Evolutionary conservation across 1,139 yeast species (phyloP).

Genomic region (Suhomyces chickasaworum): DNA sequence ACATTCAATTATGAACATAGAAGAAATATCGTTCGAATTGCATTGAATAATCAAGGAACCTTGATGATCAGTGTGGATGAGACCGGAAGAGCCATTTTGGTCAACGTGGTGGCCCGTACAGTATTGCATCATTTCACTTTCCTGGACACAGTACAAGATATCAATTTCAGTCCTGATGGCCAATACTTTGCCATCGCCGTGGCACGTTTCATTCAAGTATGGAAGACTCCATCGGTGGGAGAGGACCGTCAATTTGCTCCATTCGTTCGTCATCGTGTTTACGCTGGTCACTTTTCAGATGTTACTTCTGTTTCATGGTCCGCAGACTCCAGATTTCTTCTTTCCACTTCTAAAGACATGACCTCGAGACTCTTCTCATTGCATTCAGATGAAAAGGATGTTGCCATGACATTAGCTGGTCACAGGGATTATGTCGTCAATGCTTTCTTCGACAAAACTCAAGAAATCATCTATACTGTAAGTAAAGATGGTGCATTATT

Average conservation of each 20-base stretch:
- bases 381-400: slow-evolving; percentile 70
- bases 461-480: slow-evolving; percentile 86
- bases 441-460: slow-evolving; percentile 84
- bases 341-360: slow-evolving; percentile 87
- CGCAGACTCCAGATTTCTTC: slow-evolving; percentile 80
- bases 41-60: slow-evolving; percentile 80
- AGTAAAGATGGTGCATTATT: slow-evolving; percentile 95
- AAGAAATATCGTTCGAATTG: slow-evolving; percentile 76
- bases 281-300: slow-evolving; percentile 91
- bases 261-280: slow-evolving; percentile 83
- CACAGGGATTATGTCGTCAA: slow-evolving; percentile 86
- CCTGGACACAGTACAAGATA: slow-evolving; percentile 70
- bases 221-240: slow-evolving; percentile 84
- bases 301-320: slow-evolving; percentile 86
- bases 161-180: slow-evolving; percentile 90
- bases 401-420: slow-evolving; percentile 86
- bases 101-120: slow-evolving; percentile 77
- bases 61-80: slow-evolving; percentile 82
- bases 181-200: slow-evolving; percentile 81
- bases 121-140: slow-evolving; percentile 96
- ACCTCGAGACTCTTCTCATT: slow-evolving; percentile 87
- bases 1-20: slow-evolving; percentile 94
- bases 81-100: slow-evolving; percentile 92
- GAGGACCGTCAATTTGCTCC: slow-evolving; percentile 93
- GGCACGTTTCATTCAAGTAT: slow-evolving; percentile 82